phyloP scores from a whole-genome alignment of 2,329 filamentous ascomycete species.

The Stemphylium vesicarium region DNA sequence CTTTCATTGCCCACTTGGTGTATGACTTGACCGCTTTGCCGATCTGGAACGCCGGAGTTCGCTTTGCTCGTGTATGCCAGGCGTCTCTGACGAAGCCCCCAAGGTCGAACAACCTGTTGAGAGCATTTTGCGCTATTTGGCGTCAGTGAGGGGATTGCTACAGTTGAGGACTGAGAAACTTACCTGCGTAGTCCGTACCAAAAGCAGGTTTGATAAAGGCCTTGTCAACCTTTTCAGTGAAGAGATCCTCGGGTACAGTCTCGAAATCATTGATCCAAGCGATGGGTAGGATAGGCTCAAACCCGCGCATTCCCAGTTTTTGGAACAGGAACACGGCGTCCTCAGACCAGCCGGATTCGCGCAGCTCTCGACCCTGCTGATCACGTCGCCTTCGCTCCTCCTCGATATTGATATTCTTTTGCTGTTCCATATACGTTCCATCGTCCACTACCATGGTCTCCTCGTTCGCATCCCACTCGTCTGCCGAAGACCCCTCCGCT shows the following conservation, averaged over 20 bases:
- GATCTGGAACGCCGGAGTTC: slow-evolving; percentile 49
- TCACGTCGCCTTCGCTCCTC: slow-evolving; percentile 34
- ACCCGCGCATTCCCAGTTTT: slow-evolving; percentile 61
- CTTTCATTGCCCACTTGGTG: slow-evolving; percentile 60
- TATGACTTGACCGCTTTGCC: slow-evolving; percentile 55
- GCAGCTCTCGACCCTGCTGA: slow-evolving; percentile 43
- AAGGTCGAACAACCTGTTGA: slow-evolving; percentile 58
- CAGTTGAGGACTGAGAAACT: background rate
- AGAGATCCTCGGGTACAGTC: slow-evolving; percentile 61
- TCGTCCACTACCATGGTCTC: slow-evolving; percentile 46
- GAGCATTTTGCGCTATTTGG: slow-evolving; percentile 56
- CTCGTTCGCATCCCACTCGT: slow-evolving; percentile 46
- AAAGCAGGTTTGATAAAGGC: slow-evolving; percentile 56
- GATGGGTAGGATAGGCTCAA: slow-evolving; percentile 61
- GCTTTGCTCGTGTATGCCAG: slow-evolving; percentile 47
- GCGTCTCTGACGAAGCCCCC: slow-evolving; percentile 61
- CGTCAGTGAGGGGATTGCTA: slow-evolving; percentile 13
- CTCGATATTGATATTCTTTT: slow-evolving; percentile 31
- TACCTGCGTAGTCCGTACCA: slow-evolving; percentile 56
- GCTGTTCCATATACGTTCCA: slow-evolving; percentile 32
- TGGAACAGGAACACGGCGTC: slow-evolving; percentile 61
- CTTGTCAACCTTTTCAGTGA: slow-evolving; percentile 51
- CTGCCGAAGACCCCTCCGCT: slow-evolving; percentile 18
- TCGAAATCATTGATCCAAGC: slow-evolving; percentile 61
- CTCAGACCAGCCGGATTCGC: slow-evolving; percentile 56